Evolutionary conservation across 768 basidiomycete genomes (phyloP), one percentile per base, ranked within the genome.

Genomic region (Suillus fuscotomentosus): DNA sequence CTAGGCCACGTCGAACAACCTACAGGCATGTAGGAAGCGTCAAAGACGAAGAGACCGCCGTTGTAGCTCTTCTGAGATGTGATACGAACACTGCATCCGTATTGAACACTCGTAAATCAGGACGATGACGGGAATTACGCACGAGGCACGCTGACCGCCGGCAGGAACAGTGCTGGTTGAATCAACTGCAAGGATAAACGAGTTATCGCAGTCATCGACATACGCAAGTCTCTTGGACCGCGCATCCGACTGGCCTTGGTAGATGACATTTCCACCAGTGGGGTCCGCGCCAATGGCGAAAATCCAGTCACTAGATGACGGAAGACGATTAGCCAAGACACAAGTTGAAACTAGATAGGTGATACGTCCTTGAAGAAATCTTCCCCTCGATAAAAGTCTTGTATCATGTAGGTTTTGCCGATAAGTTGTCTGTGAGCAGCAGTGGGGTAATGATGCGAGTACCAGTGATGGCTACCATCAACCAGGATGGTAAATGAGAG

Each of bases 231-330:
- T 81, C 43, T 84, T 79, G 11, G 73, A 67, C 61, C 75, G 76
- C 1, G 90, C 89, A 24, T 84, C 75, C 1, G 74, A 70, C 69
- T 77, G 72, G 41, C 69, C 75, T 65, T 85, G 78, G 72, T 86
- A 94, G 63, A 85, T 81, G 59, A 93, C 92, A 36, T 76, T 76
- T n/a, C 92, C 92, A 67, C 85, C 76, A 1, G 92, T 93, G 3
- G 91, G 92, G 74, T 94, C 92, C 15, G 73, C 11, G 4, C 67
- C 75, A 13, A 80, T 80, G 76, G 85, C 91, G 77, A 90, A 93
- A 41, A 87, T 77, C 87, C 88, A 92, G 50, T 84, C 69, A 56
- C 90, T 91, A 67, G n/a, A 69, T 24, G 63, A 13, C n/a, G 9
- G 17, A 53, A 17, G 17, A 20, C 27, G 31, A 61, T 65, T 48